These are phyloP conservation scores for Magnaporthiopsis poae DNA, from an alignment of 2,329 filamentous ascomycete genomes.

Conservation along the genomic window DNA sequence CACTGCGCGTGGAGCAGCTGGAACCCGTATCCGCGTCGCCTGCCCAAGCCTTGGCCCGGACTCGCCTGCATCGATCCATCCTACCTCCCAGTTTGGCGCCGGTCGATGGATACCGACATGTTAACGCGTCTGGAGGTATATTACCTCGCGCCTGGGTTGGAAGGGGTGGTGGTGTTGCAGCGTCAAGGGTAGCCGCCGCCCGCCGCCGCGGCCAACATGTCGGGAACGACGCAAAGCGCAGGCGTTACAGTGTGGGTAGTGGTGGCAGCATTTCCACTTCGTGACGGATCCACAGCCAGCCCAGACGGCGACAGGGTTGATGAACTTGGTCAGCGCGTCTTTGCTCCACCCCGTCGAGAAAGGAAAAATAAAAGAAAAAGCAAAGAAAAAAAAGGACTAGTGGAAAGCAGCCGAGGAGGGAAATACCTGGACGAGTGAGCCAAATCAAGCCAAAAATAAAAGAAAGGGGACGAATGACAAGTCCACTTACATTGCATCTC, in stretches of 20 bases:
- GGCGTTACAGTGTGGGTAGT: too few species aligned
- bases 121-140: background rate
- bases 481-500: background rate
- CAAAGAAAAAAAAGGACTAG: slow-evolving; percentile 7
- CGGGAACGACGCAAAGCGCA: too few species aligned
- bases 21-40: background rate
- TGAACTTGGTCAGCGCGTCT: background rate
- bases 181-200: too few species aligned
- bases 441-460: background rate
- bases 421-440: too few species aligned
- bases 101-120: background rate
- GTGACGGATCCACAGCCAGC: background rate
- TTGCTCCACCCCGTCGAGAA: background rate
- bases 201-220: background rate
- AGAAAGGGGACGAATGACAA: background rate
- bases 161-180: background rate
- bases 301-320: too few species aligned
- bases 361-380: slow-evolving; percentile 4
- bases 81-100: background rate
- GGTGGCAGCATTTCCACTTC: background rate
- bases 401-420: too few species aligned
- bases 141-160: background rate
- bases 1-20: background rate
- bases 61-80: background rate
- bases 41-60: background rate